These are phyloP conservation scores for Paratrypanosoma confusum DNA, from an alignment of 208 protist species.

Conservation along the genomic window DNA sequence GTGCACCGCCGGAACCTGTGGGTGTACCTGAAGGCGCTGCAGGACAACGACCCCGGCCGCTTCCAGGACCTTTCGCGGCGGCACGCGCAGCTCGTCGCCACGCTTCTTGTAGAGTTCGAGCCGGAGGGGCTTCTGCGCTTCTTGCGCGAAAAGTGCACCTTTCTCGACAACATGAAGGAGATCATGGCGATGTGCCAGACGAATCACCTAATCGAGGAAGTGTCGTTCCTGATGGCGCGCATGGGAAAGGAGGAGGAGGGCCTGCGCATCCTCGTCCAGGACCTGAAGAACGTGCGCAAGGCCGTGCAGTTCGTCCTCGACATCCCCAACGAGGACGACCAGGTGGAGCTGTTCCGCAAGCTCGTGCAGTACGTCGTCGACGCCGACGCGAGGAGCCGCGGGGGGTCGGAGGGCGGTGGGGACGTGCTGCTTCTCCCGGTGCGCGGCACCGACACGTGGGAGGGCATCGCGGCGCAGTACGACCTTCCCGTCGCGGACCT, in stretches of 20 bases:
- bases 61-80: conserved; percentile 7
- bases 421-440: conserved; percentile 14
- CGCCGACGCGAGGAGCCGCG: conserved; percentile 13
- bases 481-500: conserved; percentile 18
- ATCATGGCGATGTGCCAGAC: conserved; percentile 62
- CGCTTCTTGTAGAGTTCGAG: conserved; percentile 67
- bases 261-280: conserved; percentile 46
- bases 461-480: conserved; percentile 33
- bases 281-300: conserved; percentile 38
- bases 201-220: conserved; percentile 45
- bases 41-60: not conserved
- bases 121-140: conserved; percentile 39
- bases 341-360: conserved; percentile 32
- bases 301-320: conserved; percentile 28
- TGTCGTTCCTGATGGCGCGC: conserved; percentile 54
- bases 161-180: conserved; percentile 44
- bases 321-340: conserved; percentile 38
- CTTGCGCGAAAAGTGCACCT: conserved; percentile 41
- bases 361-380: conserved; percentile 34
- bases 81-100: conserved; percentile 52
- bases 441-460: conserved; percentile 24
- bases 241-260: conserved; percentile 76
- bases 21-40: conserved; percentile 36
- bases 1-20: conserved; percentile 40
- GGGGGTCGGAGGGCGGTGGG: not conserved